Conservation (phyloP, 73 alveolate genomes). For the Strombidium stylifer region DNA sequence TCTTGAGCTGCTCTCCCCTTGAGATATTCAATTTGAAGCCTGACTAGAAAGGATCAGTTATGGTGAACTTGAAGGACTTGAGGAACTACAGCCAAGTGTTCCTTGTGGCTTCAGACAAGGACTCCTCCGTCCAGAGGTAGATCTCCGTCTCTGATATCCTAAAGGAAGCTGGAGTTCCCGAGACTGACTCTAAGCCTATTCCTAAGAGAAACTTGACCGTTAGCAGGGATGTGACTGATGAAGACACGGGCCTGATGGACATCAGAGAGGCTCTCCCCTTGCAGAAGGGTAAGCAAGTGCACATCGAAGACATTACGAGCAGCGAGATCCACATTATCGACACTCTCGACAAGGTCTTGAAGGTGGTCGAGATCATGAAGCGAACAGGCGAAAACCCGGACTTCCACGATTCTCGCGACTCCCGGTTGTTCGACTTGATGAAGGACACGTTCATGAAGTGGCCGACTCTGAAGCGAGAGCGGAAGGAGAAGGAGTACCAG, state of each 20-base stretch:
- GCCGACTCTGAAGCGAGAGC: constrained; percentile 42
- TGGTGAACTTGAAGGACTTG: background rate
- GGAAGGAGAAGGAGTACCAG: constrained; percentile 63
- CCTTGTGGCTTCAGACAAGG: constrained; percentile 38
- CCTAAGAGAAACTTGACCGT: constrained; percentile 46
- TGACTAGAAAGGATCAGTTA: constrained; percentile 28
- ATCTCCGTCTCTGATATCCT: no score
- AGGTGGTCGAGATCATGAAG: constrained; percentile 38
- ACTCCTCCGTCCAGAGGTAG: constrained; percentile 25
- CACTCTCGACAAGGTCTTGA: constrained; percentile 44
- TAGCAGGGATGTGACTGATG: background rate
- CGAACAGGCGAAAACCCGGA: constrained; percentile 1
- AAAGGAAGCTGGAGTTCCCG: no score
- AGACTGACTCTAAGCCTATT: constrained; percentile 9
- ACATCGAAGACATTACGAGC: constrained; percentile 51
- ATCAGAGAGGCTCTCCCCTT: no score
- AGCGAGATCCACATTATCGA: constrained; percentile 51
- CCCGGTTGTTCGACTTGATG: constrained; percentile 4
- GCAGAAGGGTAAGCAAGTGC: no score
- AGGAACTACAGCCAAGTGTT: constrained; percentile 16
- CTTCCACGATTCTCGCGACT: no score
- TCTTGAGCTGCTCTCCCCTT: constrained; percentile 54
- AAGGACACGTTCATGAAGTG: constrained; percentile 61
- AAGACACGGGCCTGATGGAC: constrained; percentile 20
- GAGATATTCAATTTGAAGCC: constrained; percentile 22